Evolutionary conservation across 1,139 yeast genomes (phyloP), one percentile per base, ranked within the genome.

Genomic region (Kurtzmaniella quercitrusa): DNA sequence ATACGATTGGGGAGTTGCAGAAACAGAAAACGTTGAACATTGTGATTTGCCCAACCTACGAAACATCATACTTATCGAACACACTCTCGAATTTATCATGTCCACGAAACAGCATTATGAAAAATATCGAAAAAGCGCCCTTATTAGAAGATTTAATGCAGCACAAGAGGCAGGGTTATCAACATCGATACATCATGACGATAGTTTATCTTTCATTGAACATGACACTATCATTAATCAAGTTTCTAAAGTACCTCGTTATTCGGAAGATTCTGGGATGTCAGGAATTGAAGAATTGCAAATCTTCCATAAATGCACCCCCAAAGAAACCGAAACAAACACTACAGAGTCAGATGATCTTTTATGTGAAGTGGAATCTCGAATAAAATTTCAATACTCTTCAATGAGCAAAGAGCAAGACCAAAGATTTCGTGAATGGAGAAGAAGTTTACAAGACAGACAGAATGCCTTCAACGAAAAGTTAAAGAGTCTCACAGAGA

Each of bases 1-100:
- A 50, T 87, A 85, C 59, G 70, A 66, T 10, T 87, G 95, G 94
- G 95, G 95, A 0, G 46, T 71, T 21, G 82, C 84, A 4, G 89
- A 86, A 50, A 79, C 84, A 34, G 90, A 83, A 50, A 81, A 86
- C 53, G 70, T 70, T 1, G 55, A 59, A 3, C 86, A 82, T 56
- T 81, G 94, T 60, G 95, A 88, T 56, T 84, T 85, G 51, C 46
- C 59, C 8, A 65, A 65, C 31, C 66, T 88, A 48, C 74, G 81
- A 50, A 68, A 72, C 11, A 57, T 81, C 8, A 56, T 84, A 37
- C 64, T 83, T 60, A 65, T 72, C 2, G 69, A 73, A 21, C 68
- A 82, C 51, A 73, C 84, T 73, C 72, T 82, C 46, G 86, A 82
- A 51, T 70, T 83, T 46, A 76, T 82, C 21, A 55, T 65, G 12